Evolutionary conservation across 345 rosid genomes (phyloP), one percentile per base, ranked within the genome.

Genomic region (Syzygium oleosum): DNA sequence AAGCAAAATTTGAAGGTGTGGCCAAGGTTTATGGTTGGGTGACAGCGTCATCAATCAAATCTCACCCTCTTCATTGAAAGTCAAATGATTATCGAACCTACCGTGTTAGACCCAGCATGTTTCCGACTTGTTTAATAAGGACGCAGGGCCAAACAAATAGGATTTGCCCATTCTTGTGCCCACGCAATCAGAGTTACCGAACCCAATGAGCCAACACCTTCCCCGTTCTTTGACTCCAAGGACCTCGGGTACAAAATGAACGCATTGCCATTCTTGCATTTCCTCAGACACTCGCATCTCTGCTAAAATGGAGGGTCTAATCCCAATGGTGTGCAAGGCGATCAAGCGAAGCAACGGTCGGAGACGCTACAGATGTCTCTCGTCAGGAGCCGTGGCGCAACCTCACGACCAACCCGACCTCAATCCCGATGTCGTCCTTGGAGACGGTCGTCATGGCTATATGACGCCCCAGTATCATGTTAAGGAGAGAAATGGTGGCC

Each of bases 311-410:
- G 99, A 97, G 41, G 99, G 99, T 38, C 90, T 97, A 4, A 93
- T 97, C 61, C 99, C 99, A 19, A 63, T 95, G 92, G 93, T 95
- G 52, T 93, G 79, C 89, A 94, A 88, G 87, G 95, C 95, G 51
- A 86, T 96, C 65, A 94, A 89, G 98, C 92, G 90, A 94, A 94
- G 65, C 88, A 91, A 77, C 79, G 89, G 88, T 85, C 97, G 95
- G 46, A 88, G 95, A 58, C 93, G 92, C 56, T 97, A 97, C 77
- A 93, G 96, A 91, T 90, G 93, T 86, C 97, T 97, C 83, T 94
- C 98, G 2, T 88, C 97, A 10, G 80, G 49, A 92, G 91, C 55
- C 6, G 19, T 90, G 68, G 84, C 93, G 84, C 90, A 88, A 31
- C 38, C 88, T 90, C 89, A 88, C 89, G 86, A 91, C 92, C 73